Evolutionary conservation across 257 asterid genomes (phyloP), one percentile per base, ranked within the genome.

Genomic region (Prunella vulgaris): DNA sequence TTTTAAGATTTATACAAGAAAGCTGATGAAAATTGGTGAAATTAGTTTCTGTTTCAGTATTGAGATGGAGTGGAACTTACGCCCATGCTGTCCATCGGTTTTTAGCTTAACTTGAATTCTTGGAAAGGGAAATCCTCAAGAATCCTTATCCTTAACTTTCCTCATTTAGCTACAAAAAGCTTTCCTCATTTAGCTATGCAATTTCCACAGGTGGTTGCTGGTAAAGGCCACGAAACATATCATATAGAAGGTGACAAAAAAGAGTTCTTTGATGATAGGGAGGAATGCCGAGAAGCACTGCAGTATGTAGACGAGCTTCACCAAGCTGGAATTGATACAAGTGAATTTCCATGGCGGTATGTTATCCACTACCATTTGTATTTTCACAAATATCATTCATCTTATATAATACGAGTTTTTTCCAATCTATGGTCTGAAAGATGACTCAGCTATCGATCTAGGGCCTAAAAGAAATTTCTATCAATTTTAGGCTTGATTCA

Each of bases 221-320:
- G 97, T 35, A 93, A 88, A 85, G 99, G 99, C 49, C 94, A 90
- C 35, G 95, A 87, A 69, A 70, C 97, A 1, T 84, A 79, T 81
- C 90, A 88, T 54, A 79, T 90, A 71, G 95, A 87, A 84, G 97
- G 96, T 18, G 96, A 88, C 44, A 93, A 93, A 78, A 83, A 79
- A 60, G 97, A 90, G 54, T 93, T 87, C 79, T 93, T 93, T 70
- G 99, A 93, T 76, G 99, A 93, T 64, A 81, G 99, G 65, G 99
- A 88, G 77, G 97, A 88, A 81, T 93, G 99, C 79, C 83, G 97
- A 68, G 97, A 93, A 81, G 97, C 99, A 60, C 76, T 93, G 71
- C 96, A 90, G 84, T 90, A 93, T 63, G 97, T 93, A 35, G 99
- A 90, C 59, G 99, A 93, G 85, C 99, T 93, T 79, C 99, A 93